Conservation (phyloP, 345 rosid species). For the Zanthoxylum bungeanum region DNA sequence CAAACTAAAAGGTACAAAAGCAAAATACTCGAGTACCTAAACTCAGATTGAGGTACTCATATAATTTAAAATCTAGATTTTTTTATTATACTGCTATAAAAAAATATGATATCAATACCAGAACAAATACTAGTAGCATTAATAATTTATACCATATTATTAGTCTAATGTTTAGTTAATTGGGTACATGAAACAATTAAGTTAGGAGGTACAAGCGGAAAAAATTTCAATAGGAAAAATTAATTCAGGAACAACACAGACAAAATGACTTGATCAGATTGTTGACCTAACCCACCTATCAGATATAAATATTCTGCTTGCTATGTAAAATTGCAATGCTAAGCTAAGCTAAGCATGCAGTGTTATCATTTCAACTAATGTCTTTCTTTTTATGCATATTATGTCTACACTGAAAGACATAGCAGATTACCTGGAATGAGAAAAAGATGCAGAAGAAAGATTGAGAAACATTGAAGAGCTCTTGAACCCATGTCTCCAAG, state of each 20-base stretch:
- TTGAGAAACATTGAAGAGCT: conserved; percentile 30
- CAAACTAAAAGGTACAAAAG: not conserved
- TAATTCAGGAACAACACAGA: not conserved
- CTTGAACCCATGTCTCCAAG: conserved; percentile 42
- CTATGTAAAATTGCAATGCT: not conserved
- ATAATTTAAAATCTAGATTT: not conserved
- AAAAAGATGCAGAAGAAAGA: conserved; percentile 51
- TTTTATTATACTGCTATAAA: not conserved
- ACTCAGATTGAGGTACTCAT: not conserved
- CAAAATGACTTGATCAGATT: not conserved
- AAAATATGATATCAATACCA: not conserved
- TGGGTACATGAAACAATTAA: not conserved
- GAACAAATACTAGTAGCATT: not conserved
- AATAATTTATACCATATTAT: not conserved
- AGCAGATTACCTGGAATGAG: conserved; percentile 62
- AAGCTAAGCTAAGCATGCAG: not conserved
- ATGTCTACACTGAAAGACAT: not conserved
- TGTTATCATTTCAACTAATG: not conserved
- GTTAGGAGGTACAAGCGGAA: not conserved
- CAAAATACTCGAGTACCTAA: not conserved
- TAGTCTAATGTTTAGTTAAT: not conserved
- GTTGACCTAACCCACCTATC: not conserved
- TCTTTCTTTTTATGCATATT: not conserved
- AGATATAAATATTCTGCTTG: not conserved
- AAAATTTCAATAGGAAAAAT: not conserved